Evolutionary conservation across 225 moss, liverwort and hornwort species (phyloP), one percentile per base, ranked within the genome.

Genomic region (Marchantia polymorpha): DNA sequence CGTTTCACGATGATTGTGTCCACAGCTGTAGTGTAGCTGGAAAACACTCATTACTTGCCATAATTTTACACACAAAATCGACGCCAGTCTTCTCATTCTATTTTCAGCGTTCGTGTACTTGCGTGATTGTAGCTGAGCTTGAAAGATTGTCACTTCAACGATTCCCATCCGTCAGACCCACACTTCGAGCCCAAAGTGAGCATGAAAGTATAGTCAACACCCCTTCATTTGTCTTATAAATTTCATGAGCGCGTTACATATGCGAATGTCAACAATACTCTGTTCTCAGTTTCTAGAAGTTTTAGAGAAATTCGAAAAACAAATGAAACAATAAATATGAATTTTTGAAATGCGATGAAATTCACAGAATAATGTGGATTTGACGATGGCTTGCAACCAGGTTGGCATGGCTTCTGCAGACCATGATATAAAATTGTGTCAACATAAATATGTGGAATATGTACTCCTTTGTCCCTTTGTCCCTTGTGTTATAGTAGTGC

Each of bases 401-500:
- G 91, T 91, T 81, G 91, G 92, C 78, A 54, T 94, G 82, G 83
- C 86, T 58, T 92, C 87, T 84, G 89, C 88, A 52, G 91, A 94
- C 52, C 85, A 89, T 64, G 90, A 92, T 52, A 84, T 84, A 64
- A 76, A 92, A 72, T 88, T 94, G 79, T 92, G 23, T 92, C 94
- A 13, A 91, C 92, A 61, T 94, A 92, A 48, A 85, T 89, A 8
- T 94, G 87, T 70, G 94, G 94, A 29, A 94, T 92, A 91, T 70
- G 81, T 77, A 26, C 46, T 19, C 54, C 27, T 52, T 26, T 49
- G 39, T 39, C 9, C 70, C 70, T 5, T 2, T 39, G 39, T n/a
- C n/a, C n/a, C 39, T 39, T 39, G 39, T 39, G 39, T 2, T 39
- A 39, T 39, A 39, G n/a, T n/a, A n/a, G n/a, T n/a, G n/a, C n/a